phyloP scores from a whole-genome alignment of 352 stramenopile genomes.

The Pythium rhizo-oryzae region DNA sequence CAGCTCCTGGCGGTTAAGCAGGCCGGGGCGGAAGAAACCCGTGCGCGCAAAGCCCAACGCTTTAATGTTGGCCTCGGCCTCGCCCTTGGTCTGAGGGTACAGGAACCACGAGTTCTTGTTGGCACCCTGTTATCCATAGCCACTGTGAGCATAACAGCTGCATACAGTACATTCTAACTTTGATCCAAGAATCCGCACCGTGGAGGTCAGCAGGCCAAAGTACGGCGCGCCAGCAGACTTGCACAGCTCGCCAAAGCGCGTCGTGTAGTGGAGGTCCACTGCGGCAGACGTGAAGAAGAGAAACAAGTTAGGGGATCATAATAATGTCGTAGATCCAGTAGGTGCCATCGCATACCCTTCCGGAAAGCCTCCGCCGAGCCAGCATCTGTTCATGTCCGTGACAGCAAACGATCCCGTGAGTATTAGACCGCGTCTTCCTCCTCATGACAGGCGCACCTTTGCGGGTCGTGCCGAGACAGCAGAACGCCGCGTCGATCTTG shows the following conservation, averaged over 20 bases:
- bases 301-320: too few relatives aligned
- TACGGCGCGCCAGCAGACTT: slow-evolving; percentile 55
- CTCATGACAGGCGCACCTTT: slow-evolving; percentile 41
- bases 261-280: slow-evolving; percentile 79
- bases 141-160: neutral
- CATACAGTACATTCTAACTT: too few relatives aligned
- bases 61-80: slow-evolving; percentile 70
- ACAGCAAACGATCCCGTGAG: too few relatives aligned
- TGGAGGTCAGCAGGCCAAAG: slow-evolving; percentile 69
- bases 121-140: slow-evolving; percentile 17
- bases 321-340: too few relatives aligned
- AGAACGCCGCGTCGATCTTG: slow-evolving; percentile 69
- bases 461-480: slow-evolving; percentile 71
- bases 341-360: too few relatives aligned
- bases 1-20: slow-evolving; percentile 63
- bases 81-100: slow-evolving; percentile 77
- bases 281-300: too few relatives aligned
- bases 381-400: slow-evolving; percentile 17
- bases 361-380: slow-evolving; percentile 29
- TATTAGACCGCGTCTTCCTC: too few relatives aligned
- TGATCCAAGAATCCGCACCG: too few relatives aligned
- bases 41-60: slow-evolving; percentile 52
- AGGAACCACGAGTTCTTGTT: slow-evolving; percentile 82
- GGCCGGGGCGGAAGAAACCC: slow-evolving; percentile 59
- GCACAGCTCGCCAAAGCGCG: slow-evolving; percentile 48